Evolutionary conservation across 257 asterid genomes (phyloP).

Genomic region (Plectranthus barbatus): DNA sequence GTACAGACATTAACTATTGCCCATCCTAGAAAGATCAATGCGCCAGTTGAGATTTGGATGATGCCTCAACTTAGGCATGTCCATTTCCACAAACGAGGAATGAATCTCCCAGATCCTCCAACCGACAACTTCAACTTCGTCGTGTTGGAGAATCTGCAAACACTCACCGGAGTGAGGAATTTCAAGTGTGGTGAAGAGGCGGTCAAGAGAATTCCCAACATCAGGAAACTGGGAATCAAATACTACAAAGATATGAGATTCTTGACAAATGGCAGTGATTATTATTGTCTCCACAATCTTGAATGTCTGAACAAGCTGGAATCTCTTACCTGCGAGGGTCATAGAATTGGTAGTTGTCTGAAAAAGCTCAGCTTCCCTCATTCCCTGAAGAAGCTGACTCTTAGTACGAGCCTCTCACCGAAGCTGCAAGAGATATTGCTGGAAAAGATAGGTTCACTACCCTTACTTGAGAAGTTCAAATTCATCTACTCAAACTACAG

Average conservation of each 20-base stretch:
- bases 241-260: not conserved
- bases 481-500: too few species aligned
- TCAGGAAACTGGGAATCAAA: too few species aligned
- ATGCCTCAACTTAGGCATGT: not conserved
- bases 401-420: too few species aligned
- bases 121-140: not conserved
- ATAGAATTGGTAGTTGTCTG: not conserved
- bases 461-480: too few species aligned
- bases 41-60: not conserved
- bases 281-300: not conserved
- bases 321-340: not conserved
- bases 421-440: not conserved
- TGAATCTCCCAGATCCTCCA: not conserved
- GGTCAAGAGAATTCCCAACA: not conserved
- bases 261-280: not conserved
- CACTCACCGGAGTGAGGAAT: not conserved
- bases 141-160: not conserved
- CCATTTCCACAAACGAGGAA: not conserved
- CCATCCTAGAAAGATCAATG: fast-evolving
- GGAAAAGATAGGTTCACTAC: too few species aligned
- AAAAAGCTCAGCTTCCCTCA: not conserved
- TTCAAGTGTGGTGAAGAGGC: not conserved
- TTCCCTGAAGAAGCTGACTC: not conserved
- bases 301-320: not conserved
- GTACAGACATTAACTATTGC: not conserved